Base-by-base conservation (phyloP, 805 yeast genomes). In the Kodamaea lidongshanica region DNA sequence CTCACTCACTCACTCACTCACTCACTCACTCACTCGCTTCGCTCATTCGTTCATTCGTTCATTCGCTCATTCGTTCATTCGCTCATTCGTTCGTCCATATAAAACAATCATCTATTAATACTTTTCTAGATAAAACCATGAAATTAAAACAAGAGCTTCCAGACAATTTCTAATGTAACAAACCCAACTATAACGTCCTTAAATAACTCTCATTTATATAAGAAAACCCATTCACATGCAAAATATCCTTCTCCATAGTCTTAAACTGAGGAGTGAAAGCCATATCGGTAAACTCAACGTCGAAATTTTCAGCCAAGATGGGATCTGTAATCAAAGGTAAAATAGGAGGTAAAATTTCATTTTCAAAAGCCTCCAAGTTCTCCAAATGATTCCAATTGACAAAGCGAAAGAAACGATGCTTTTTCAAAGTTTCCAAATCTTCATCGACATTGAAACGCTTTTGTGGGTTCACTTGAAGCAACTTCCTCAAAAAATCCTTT, bases 261-360 rank as follows among this genome's bases (percentile, higher is more conserved):
- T 35, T 31, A 4, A 24, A 15, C 16, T 39, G 40, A 4, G 65
- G 65, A 3, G 61, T 56, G 35, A 60, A 49, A 2, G 52, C 39
- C 67, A 65, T 60, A 8, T 45, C 53, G 4, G 70, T 65, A 37
- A 64, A 65, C 40, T 65, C 66, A 23, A 45, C 46, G 33, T 64
- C 65, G 33, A 65, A 65, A 41, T 65, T 65, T 33, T 65, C 70
- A 3, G 70, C 70, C 39, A 65, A 50, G 1, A 58, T 49, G 0
- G 70, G 67, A 32, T 65, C 65, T 6, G 68, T 61, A 13, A 65
- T 63, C 6, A 62, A 50, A 4, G 70, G 70, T 23, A 61, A 39
- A 20, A 65, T 62, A 1, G 70, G 70, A 4, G 70, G 70, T 15
- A 56, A 32, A n/a, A 34, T 28, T 7, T 33, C 39, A 13, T 19